Percentiles rank a stretch among this genome's conserved stretches.
Conservation (phyloP, 2,329 filamentous ascomycete species). For the Trichoderma breve region DNA sequence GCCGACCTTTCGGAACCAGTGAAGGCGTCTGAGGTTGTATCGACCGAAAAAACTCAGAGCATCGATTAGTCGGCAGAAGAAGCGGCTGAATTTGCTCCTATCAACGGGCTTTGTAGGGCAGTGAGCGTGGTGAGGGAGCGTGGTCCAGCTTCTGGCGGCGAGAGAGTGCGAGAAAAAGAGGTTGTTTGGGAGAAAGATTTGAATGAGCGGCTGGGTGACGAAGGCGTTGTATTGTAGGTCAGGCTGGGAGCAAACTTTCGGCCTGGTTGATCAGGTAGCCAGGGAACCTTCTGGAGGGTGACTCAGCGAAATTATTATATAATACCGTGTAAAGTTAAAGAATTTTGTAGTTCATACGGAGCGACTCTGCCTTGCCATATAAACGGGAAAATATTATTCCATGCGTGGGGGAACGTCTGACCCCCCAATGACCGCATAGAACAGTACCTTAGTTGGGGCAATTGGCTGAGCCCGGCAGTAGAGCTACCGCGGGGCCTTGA, state of each 20-base stretch:
- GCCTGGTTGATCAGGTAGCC: not conserved
- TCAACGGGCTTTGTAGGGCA: slow-evolving; percentile 22
- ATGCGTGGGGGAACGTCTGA: not conserved
- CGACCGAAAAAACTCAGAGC: slow-evolving; percentile 32
- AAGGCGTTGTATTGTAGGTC: slow-evolving; percentile 3
- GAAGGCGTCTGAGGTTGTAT: slow-evolving; percentile 55
- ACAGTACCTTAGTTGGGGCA: not conserved
- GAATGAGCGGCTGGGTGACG: slow-evolving; percentile 19
- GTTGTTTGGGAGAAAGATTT: slow-evolving; percentile 26
- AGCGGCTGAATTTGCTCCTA: slow-evolving; percentile 31
- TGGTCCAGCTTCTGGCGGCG: slow-evolving; percentile 37
- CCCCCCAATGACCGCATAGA: not conserved
- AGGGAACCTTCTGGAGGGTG: slow-evolving; percentile 8
- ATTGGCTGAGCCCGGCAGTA: not conserved
- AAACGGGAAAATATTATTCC: not conserved
- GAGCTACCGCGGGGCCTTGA: not conserved
- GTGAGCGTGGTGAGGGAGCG: slow-evolving; percentile 27
- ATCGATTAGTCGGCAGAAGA: slow-evolving; percentile 38
- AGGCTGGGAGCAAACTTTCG: slow-evolving; percentile 1
- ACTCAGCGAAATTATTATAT: not conserved
- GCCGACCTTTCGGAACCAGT: slow-evolving; percentile 54
- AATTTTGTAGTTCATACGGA: not conserved
- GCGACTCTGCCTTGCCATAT: not conserved
- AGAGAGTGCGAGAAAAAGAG: slow-evolving; percentile 29
- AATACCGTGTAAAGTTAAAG: not conserved